Percentiles rank a stretch among this genome's conserved stretches.
phyloP scores from a whole-genome alignment of 2,329 filamentous ascomycete species.

The Lachnum nothofagi region DNA sequence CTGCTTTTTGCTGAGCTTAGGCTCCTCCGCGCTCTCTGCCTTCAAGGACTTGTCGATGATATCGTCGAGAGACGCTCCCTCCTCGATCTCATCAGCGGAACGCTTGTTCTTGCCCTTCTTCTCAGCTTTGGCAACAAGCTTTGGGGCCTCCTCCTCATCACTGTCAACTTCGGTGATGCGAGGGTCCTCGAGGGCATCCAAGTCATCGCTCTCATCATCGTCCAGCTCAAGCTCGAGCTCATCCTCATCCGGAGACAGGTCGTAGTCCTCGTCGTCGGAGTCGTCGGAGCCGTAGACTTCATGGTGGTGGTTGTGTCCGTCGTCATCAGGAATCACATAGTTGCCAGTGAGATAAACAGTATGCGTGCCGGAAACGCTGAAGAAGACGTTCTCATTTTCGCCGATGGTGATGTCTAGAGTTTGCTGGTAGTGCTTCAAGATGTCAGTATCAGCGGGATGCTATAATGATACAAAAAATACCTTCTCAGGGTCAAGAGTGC shows the following conservation, averaged over 20 bases:
- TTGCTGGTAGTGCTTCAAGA: slow-evolving; percentile 80
- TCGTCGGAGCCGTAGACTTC: slow-evolving; percentile 59
- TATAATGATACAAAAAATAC: slow-evolving; percentile 47
- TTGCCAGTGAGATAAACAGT: slow-evolving; percentile 91
- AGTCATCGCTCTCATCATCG: slow-evolving; percentile 66
- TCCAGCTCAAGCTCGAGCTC: slow-evolving; percentile 57
- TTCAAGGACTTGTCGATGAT: slow-evolving; percentile 72
- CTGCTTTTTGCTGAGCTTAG: slow-evolving; percentile 89
- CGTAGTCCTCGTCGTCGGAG: slow-evolving; percentile 68
- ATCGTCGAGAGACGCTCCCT: slow-evolving; percentile 67
- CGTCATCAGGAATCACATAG: slow-evolving; percentile 72
- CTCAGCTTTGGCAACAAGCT: slow-evolving; percentile 44
- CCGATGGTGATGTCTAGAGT: slow-evolving; percentile 86
- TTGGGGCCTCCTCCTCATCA: slow-evolving; percentile 68
- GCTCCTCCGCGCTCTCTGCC: slow-evolving; percentile 52
- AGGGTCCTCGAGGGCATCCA: slow-evolving; percentile 72
- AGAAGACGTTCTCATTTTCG: slow-evolving; percentile 86
- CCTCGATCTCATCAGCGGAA: slow-evolving; percentile 65
- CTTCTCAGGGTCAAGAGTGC: slow-evolving; percentile 88
- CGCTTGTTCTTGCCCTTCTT: slow-evolving; percentile 90
- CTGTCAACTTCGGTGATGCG: slow-evolving; percentile 78
- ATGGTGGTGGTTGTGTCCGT: slow-evolving; percentile 49
- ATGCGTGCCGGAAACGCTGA: slow-evolving; percentile 85
- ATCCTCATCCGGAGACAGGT: slow-evolving; percentile 73
- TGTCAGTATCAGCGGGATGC: slow-evolving; percentile 27